phyloP scores from a whole-genome alignment of 192 early-diverging fungal species.

The Coemansia sp. region DNA sequence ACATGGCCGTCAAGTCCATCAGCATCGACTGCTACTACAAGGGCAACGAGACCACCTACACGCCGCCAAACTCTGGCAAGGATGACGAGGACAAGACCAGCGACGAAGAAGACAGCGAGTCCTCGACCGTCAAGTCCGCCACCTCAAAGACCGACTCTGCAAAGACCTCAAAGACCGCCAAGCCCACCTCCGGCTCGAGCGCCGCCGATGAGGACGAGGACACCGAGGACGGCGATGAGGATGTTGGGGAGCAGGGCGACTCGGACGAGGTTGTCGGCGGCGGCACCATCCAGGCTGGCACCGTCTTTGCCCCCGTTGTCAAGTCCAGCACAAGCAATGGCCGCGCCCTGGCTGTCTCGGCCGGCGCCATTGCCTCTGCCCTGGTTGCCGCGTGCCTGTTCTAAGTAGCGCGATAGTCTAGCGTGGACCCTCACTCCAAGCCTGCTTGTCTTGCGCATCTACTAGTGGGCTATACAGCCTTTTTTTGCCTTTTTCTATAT shows the following conservation, averaged over 20 bases:
- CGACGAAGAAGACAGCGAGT: constrained; percentile 1
- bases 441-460: too few relatives aligned
- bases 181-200: too few relatives aligned
- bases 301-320: neutral
- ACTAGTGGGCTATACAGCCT: too few relatives aligned
- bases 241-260: neutral
- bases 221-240: neutral
- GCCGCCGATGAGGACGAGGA: constrained; percentile 2
- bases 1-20: constrained; percentile 53
- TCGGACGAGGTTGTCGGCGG: neutral
- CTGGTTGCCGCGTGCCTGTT: constrained; percentile 28
- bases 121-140: constrained; percentile 4
- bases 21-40: constrained; percentile 53
- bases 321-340: constrained; percentile 12
- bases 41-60: constrained; percentile 50
- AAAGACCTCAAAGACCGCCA: constrained; percentile 1
- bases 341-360: constrained; percentile 16
- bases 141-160: constrained; percentile 9
- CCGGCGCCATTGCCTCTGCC: constrained; percentile 22
- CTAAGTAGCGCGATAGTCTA: too few relatives aligned
- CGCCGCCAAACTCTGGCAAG: constrained; percentile 17
- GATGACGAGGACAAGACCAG: constrained; percentile 5
- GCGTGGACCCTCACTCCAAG: too few relatives aligned
- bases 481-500: too few relatives aligned
- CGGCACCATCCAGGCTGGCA: constrained; percentile 1